These are phyloP conservation scores for Pelargonium myrrhifolium DNA, from an alignment of 441 rosid species.

Conservation along the genomic window DNA sequence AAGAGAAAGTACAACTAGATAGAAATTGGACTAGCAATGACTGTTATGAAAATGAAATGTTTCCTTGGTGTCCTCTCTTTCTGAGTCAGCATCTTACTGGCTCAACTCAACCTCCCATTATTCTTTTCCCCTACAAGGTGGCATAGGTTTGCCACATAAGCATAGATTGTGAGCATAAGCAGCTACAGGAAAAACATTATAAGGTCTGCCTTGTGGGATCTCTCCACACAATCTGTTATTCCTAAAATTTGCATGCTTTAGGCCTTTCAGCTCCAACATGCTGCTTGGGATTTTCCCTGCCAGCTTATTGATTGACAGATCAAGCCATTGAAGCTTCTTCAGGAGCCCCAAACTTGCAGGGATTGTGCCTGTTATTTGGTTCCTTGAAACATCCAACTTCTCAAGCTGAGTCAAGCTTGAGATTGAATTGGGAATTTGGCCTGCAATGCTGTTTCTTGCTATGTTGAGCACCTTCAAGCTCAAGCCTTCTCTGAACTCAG, in stretches of 20 bases:
- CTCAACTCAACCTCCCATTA: slow-evolving; percentile 28
- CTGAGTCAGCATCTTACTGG: slow-evolving; percentile 65
- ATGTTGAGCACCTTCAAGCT: slow-evolving; percentile 58
- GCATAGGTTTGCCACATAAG: slow-evolving; percentile 87
- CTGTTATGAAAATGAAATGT: neutral
- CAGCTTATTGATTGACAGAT: slow-evolving; percentile 61
- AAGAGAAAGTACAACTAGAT: neutral
- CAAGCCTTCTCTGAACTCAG: slow-evolving; percentile 58
- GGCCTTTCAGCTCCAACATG: slow-evolving; percentile 44
- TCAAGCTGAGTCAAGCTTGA: slow-evolving; percentile 62
- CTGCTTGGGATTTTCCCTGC: slow-evolving; percentile 66
- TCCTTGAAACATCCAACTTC: slow-evolving; percentile 66
- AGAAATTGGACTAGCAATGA: neutral
- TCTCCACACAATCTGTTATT: slow-evolving; percentile 79
- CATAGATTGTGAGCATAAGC: slow-evolving; percentile 89
- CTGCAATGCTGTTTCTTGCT: slow-evolving; percentile 67
- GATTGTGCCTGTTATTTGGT: slow-evolving; percentile 61
- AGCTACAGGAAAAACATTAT: slow-evolving; percentile 58
- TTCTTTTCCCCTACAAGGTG: slow-evolving; percentile 50
- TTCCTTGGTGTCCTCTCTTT: neutral
- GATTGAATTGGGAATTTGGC: slow-evolving; percentile 70
- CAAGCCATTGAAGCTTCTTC: slow-evolving; percentile 63
- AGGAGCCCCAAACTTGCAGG: slow-evolving; percentile 58
- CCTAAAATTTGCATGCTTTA: slow-evolving; percentile 76
- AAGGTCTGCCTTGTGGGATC: slow-evolving; percentile 95